Conservation (phyloP, 495 filamentous ascomycete species). For the Chlorociboria aeruginascens region DNA sequence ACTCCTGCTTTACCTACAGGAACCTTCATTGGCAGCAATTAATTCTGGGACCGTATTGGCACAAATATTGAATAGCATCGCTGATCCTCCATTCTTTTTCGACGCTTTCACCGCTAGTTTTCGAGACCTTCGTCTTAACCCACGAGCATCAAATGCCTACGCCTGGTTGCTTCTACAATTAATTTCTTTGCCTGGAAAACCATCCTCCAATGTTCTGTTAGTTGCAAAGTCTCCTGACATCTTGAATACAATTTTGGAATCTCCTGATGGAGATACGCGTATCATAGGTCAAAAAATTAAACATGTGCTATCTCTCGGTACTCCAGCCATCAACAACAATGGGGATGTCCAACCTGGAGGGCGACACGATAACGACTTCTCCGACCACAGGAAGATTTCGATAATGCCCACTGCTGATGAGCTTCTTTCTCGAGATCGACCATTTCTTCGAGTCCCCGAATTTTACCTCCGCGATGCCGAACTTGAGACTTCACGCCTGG, state of each 20-base stretch:
- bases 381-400: constrained; percentile 45
- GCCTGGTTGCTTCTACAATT: constrained; percentile 50
- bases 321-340: not conserved
- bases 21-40: constrained; percentile 37
- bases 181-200: constrained; percentile 28
- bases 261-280: constrained; percentile 3
- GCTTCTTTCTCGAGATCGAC: constrained; percentile 40
- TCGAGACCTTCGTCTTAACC: constrained; percentile 24
- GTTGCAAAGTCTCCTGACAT: constrained; percentile 5
- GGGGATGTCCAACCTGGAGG: constrained; percentile 41
- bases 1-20: constrained; percentile 27
- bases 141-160: constrained; percentile 32
- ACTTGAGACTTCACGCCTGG: not conserved
- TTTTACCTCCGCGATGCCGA: constrained; percentile 25
- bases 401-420: constrained; percentile 63
- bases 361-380: constrained; percentile 68
- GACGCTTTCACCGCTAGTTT: constrained; percentile 37
- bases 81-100: constrained; percentile 53
- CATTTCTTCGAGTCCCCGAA: constrained; percentile 44
- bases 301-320: constrained; percentile 2
- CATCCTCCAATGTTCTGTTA: not conserved
- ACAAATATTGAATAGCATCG: constrained; percentile 37
- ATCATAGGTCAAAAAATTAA: constrained; percentile 13
- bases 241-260: constrained; percentile 3
- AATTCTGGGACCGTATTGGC: constrained; percentile 42